Conservation (phyloP, 202 grass and related monocot species). For the Saccharum hybrid region DNA sequence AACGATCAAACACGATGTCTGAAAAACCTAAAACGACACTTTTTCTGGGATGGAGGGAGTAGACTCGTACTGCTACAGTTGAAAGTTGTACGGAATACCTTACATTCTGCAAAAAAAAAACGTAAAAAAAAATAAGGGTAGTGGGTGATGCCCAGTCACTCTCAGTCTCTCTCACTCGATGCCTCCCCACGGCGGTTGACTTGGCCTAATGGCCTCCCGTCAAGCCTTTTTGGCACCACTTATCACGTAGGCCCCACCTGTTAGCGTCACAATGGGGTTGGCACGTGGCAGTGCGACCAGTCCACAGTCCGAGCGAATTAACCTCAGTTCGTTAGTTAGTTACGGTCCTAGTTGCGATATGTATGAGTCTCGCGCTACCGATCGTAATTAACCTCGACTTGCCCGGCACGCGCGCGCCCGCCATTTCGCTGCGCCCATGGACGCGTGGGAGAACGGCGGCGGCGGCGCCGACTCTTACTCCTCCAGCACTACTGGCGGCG, state of each 20-base stretch:
- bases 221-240: background rate
- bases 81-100: background rate
- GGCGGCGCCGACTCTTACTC: background rate
- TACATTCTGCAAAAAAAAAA: background rate
- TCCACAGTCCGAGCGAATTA: background rate
- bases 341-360: background rate
- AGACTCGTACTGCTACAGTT: no score
- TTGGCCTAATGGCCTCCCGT: background rate
- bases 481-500: background rate
- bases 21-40: no score
- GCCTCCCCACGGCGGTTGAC: background rate
- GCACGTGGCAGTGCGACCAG: background rate
- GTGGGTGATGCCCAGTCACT: no score
- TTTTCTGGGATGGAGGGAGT: no score
- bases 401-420: background rate
- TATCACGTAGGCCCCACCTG: background rate
- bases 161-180: no score
- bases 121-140: no score
- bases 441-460: slow-evolving; percentile 30
- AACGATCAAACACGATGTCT: no score
- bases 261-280: background rate
- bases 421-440: slow-evolving; percentile 29
- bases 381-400: background rate
- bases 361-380: background rate
- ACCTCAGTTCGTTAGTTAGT: background rate